These are phyloP conservation scores for Candida rishiriensis DNA, from an alignment of 805 yeast species.

Conservation along the genomic window DNA sequence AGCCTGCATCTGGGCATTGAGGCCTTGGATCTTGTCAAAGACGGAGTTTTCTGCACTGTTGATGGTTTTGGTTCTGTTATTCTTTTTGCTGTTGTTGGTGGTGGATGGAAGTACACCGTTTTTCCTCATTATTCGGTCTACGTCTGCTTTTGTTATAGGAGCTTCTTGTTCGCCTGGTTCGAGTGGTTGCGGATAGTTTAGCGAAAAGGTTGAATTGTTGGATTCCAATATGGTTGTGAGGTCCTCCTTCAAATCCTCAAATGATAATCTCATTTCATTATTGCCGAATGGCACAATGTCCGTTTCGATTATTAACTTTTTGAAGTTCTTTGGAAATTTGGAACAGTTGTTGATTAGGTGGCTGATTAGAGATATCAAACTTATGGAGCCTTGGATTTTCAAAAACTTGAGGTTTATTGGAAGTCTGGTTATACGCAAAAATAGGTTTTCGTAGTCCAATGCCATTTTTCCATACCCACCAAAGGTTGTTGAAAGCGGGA, in stretches of 20 bases:
- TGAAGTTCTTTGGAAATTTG: not conserved
- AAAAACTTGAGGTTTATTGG: not conserved
- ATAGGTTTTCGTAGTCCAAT: not conserved
- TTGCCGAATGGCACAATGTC: not conserved
- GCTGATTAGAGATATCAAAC: not conserved
- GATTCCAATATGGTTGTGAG: not conserved
- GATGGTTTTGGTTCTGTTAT: too few relatives aligned
- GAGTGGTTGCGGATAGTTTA: too few relatives aligned
- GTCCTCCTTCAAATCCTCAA: slow-evolving; percentile 1
- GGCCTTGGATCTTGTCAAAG: too few relatives aligned
- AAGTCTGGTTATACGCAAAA: not conserved
- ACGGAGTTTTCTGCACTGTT: too few relatives aligned
- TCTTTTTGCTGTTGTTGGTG: too few relatives aligned
- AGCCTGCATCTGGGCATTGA: too few relatives aligned
- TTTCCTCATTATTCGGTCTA: too few relatives aligned
- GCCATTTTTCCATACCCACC: not conserved
- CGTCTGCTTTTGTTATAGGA: too few relatives aligned
- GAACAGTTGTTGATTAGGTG: not conserved
- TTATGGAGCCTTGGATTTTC: not conserved
- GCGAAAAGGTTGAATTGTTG: not conserved
- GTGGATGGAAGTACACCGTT: too few relatives aligned
- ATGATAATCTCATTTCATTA: not conserved
- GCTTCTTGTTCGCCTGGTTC: too few relatives aligned
- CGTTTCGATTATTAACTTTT: not conserved
- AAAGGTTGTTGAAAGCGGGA: not conserved